Percentiles rank a stretch among this genome's conserved stretches.
Conservation (phyloP, 2,329 filamentous ascomycete species). For the Aspergillus sp. region DNA sequence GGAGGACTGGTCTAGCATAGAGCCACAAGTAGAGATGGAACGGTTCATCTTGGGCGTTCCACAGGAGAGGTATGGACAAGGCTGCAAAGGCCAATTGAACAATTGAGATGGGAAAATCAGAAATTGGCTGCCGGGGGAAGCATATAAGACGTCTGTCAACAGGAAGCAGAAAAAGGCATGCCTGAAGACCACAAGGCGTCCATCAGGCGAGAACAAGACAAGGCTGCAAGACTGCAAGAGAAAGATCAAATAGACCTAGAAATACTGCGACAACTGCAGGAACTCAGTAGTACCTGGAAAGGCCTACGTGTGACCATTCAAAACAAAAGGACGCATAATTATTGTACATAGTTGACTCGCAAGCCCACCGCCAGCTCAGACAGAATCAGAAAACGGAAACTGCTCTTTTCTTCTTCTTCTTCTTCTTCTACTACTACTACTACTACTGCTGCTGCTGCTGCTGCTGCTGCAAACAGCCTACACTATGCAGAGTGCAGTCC, state of each 20-base stretch:
- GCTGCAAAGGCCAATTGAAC: neutral
- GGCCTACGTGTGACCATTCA: constrained; percentile 13
- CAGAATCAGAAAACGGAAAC: neutral
- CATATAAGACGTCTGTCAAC: constrained; percentile 5
- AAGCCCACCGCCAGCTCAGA: constrained; percentile 9
- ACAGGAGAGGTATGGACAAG: constrained; percentile 2
- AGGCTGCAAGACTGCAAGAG: constrained; percentile 1
- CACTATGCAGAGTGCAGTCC: constrained; percentile 5
- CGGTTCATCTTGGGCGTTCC: constrained; percentile 23
- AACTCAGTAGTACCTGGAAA: constrained; percentile 4
- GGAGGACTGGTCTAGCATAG: constrained; percentile 21
- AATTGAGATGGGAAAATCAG: neutral
- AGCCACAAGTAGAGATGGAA: constrained; percentile 19
- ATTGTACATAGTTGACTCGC: neutral
- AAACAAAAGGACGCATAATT: neutral
- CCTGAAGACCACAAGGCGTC: neutral
- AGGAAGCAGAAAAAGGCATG: constrained; percentile 5
- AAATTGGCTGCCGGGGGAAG: neutral
- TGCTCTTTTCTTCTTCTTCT: neutral
- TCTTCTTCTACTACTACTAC: too few relatives aligned
- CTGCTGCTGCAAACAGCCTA: constrained; percentile 12
- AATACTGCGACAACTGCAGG: constrained; percentile 5
- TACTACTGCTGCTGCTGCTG: neutral
- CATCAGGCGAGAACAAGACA: constrained; percentile 11
- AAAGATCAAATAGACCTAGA: neutral